Percentiles rank a stretch among this genome's conserved stretches.
Evolutionary conservation across 1,284 basidiomycete species (phyloP).

Genomic region (Fomes fomentarius): DNA sequence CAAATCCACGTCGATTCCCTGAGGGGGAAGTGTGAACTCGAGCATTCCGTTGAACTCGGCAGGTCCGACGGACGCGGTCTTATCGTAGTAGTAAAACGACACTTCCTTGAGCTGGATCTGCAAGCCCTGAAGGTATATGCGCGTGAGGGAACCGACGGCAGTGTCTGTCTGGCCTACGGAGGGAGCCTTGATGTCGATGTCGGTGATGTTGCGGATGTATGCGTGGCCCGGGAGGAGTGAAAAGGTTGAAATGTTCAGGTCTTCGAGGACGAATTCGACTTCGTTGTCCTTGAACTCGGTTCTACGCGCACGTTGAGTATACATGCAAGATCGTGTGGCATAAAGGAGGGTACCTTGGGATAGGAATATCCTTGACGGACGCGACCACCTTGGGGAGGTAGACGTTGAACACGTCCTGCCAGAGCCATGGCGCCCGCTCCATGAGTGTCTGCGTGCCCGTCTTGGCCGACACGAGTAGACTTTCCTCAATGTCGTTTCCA

Average conservation of each 20-base stretch:
- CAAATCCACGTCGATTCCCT: conserved; percentile 68
- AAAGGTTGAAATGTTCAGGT: conserved; percentile 66
- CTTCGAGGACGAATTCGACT: conserved; percentile 72
- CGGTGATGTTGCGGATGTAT: conserved; percentile 73
- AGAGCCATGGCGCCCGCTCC: conserved; percentile 69
- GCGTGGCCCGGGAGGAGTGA: conserved; percentile 68
- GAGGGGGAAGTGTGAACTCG: conserved; percentile 59
- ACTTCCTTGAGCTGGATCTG: conserved; percentile 64
- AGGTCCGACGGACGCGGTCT: conserved; percentile 52
- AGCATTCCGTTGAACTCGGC: conserved; percentile 62
- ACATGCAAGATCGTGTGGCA: background rate
- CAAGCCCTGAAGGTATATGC: conserved; percentile 62
- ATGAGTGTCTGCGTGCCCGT: conserved; percentile 50
- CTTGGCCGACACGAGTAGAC: conserved; percentile 42
- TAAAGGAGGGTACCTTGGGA: conserved; percentile 54
- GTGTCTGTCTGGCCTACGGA: conserved; percentile 41
- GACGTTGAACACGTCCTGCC: conserved; percentile 71
- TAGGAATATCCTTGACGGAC: conserved; percentile 58
- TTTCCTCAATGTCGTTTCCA: conserved; percentile 49
- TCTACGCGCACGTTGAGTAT: conserved; percentile 35
- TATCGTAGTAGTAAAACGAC: conserved; percentile 73
- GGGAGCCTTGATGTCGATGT: conserved; percentile 64
- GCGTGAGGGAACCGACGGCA: conserved; percentile 61
- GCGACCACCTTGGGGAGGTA: conserved; percentile 56
- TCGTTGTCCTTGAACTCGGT: conserved; percentile 69